A percentile compares a stretch with the other conserved stretches of the same genome.
Evolutionary conservation across 768 basidiomycete genomes (phyloP).

Genomic region (Naganishia onofrii): DNA sequence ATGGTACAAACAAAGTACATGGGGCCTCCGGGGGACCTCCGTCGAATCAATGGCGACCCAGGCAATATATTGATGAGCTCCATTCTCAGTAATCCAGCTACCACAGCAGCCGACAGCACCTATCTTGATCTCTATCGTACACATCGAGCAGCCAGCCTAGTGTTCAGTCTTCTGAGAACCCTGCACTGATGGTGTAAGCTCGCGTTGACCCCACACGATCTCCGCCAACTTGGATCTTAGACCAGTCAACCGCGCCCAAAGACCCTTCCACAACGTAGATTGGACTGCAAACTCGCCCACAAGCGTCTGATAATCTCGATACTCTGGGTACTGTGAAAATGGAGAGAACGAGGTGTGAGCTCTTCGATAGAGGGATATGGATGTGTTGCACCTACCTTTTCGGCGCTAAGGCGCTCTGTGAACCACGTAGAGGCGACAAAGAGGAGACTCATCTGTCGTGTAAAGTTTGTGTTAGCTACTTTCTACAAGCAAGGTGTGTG

Average conservation of each 20-base stretch:
- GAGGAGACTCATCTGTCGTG: slow-evolving; percentile 59
- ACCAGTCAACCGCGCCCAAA: slow-evolving; percentile 41
- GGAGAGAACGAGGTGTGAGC: neutral
- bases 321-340: slow-evolving; percentile 51
- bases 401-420: slow-evolving; percentile 73
- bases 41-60: neutral
- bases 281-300: slow-evolving; percentile 75
- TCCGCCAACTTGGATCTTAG: slow-evolving; percentile 54
- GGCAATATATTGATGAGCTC: neutral
- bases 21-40: no score
- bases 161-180: neutral
- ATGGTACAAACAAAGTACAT: no score
- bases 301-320: slow-evolving; percentile 68
- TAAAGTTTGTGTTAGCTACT: slow-evolving; percentile 58
- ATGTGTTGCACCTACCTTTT: slow-evolving; percentile 64
- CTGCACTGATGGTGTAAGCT: neutral
- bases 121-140: no score
- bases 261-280: slow-evolving; percentile 55
- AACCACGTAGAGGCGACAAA: slow-evolving; percentile 75
- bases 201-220: slow-evolving; percentile 55
- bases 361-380: neutral
- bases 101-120: no score
- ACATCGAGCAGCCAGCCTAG: neutral
- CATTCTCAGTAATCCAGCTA: no score
- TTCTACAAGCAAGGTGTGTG: slow-evolving; percentile 29